Conservation (phyloP, 2,329 filamentous ascomycete species). For the Pleomassaria siparia region DNA sequence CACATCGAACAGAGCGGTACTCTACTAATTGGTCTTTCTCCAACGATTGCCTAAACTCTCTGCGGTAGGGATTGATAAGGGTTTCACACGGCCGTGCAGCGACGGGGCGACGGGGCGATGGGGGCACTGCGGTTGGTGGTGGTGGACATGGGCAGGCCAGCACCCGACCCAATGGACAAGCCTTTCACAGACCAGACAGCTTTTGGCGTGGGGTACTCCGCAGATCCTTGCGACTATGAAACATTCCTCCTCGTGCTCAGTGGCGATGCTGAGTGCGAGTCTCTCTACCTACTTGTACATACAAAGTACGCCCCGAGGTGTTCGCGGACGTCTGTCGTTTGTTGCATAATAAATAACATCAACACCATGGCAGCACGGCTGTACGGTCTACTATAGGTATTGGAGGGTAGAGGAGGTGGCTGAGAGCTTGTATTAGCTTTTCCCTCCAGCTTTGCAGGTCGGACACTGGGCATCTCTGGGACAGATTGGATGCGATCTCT, state of each 20-base stretch:
- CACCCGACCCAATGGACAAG: constrained; percentile 12
- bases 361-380: too few species aligned
- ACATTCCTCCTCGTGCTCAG: constrained; percentile 3
- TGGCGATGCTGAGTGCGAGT: background rate
- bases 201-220: constrained; percentile 22
- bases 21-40: constrained; percentile 14
- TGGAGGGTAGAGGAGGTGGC: too few species aligned
- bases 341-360: too few species aligned
- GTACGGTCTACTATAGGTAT: too few species aligned
- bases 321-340: background rate
- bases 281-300: background rate
- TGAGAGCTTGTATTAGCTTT: too few species aligned
- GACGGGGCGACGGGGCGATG: constrained; percentile 1
- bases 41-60: constrained; percentile 19
- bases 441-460: too few species aligned
- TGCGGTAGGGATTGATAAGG: constrained; percentile 25
- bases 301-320: background rate
- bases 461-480: too few species aligned
- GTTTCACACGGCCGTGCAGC: constrained; percentile 3
- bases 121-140: constrained; percentile 9
- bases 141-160: constrained; percentile 11
- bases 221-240: constrained; percentile 11
- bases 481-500: too few species aligned
- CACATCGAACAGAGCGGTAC: constrained; percentile 20
- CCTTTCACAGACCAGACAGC: constrained; percentile 11